Evolutionary conservation across 129 eudicot genomes (phyloP).

Genomic region (Silybum marianum): DNA sequence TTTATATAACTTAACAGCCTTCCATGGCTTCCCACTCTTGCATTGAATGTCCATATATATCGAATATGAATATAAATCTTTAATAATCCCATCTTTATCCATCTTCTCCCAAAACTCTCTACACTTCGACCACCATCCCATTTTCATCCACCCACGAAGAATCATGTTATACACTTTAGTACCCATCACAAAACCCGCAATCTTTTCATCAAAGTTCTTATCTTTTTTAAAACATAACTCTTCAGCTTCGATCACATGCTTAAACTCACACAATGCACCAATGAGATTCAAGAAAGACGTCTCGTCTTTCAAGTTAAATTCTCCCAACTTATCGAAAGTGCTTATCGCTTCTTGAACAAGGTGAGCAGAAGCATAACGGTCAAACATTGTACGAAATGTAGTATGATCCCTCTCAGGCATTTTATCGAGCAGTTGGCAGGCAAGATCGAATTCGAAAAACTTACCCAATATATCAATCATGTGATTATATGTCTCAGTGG

Average conservation of each 20-base stretch:
- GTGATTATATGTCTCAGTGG: constrained; percentile 66
- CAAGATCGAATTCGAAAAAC: constrained; percentile 75
- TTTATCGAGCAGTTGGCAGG: constrained; percentile 52
- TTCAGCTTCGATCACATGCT: constrained; percentile 91
- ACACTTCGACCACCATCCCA: constrained; percentile 92
- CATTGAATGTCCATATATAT: constrained; percentile 86
- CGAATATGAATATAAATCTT: constrained; percentile 85
- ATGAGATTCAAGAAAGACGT: constrained; percentile 69
- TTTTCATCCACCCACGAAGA: constrained; percentile 83
- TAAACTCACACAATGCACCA: constrained; percentile 92
- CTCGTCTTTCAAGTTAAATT: constrained; percentile 67
- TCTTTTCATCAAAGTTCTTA: constrained; percentile 10
- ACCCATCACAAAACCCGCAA: constrained; percentile 35
- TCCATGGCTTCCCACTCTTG: constrained; percentile 92
- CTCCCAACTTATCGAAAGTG: constrained; percentile 44
- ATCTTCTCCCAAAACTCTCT: constrained; percentile 93
- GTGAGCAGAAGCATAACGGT: constrained; percentile 79
- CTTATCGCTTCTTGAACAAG: constrained; percentile 74
- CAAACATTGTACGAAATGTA: constrained; percentile 74
- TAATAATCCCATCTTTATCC: constrained; percentile 73
- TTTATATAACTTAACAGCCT: constrained; percentile 80
- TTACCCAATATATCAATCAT: constrained; percentile 79
- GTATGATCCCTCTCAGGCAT: constrained; percentile 59
- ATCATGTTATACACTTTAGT: constrained; percentile 77
- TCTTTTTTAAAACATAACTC: constrained; percentile 66